Conservation (phyloP, 345 rosid species). For the Melastoma malabathricum region DNA sequence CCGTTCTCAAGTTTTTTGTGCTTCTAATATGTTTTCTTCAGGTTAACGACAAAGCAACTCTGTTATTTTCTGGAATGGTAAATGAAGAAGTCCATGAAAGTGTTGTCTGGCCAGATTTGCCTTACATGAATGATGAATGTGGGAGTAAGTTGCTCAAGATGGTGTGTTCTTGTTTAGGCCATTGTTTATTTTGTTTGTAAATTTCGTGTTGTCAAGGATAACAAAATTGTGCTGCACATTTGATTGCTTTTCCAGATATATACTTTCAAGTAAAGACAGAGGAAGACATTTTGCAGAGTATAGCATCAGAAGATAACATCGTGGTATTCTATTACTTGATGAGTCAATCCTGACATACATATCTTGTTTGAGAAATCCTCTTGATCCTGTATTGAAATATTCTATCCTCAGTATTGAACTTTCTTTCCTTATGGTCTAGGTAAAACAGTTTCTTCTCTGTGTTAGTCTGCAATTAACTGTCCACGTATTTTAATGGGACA, state of each 20-base stretch:
- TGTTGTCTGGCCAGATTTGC: constrained; percentile 75
- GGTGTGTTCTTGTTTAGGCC: background rate
- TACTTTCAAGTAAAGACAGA: constrained; percentile 78
- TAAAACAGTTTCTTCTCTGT: no score
- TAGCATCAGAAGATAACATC: constrained; percentile 49
- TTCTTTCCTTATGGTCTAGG: no score
- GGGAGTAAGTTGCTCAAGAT: constrained; percentile 50
- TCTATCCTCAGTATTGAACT: no score
- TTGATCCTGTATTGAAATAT: no score
- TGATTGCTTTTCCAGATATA: constrained; percentile 39
- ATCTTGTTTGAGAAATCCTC: no score
- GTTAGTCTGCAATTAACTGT: no score
- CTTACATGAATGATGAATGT: constrained; percentile 65
- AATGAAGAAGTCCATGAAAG: constrained; percentile 60
- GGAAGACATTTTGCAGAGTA: constrained; percentile 57
- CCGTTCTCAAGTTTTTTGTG: constrained; percentile 29
- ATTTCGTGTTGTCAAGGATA: constrained; percentile 1
- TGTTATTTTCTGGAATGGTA: constrained; percentile 51
- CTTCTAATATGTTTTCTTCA: constrained; percentile 49
- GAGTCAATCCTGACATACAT: no score
- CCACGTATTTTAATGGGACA: no score
- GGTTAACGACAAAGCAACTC: constrained; percentile 77
- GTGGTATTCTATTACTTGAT: constrained; percentile 46
- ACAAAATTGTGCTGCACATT: constrained; percentile 9
- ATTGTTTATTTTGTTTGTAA: constrained; percentile 1